phyloP scores from a whole-genome alignment of 176 grass and related monocot genomes.

The Microstegium vimineum region DNA sequence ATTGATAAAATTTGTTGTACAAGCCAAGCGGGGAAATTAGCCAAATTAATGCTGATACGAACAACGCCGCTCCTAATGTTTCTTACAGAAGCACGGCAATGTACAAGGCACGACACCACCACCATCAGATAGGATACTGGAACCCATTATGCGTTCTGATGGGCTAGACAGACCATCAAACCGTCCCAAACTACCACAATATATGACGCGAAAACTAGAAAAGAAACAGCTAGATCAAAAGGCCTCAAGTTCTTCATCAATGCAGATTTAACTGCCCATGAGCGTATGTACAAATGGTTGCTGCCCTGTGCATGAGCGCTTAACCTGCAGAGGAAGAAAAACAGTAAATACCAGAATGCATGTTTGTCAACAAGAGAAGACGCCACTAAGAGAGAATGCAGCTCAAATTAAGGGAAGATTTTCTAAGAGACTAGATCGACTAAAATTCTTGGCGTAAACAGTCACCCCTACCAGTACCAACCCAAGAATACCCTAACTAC shows the following conservation, averaged over 20 bases:
- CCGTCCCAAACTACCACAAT: constrained; percentile 3
- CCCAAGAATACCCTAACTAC: neutral
- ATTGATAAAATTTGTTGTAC: neutral
- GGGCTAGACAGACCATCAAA: neutral
- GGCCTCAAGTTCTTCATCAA: constrained; percentile 14
- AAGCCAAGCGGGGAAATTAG: constrained; percentile 13
- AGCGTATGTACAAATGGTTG: constrained; percentile 29
- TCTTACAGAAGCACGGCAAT: constrained; percentile 22
- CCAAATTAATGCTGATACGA: neutral
- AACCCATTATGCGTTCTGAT: constrained; percentile 1
- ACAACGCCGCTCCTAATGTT: constrained; percentile 16
- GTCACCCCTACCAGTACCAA: neutral
- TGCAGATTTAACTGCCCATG: neutral
- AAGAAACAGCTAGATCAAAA: constrained; percentile 7
- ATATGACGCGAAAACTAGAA: neutral
- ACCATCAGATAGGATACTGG: neutral
- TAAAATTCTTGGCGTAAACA: neutral
- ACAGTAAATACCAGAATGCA: neutral
- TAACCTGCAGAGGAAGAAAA: constrained; percentile 29
- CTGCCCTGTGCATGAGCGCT: neutral
- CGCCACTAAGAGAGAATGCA: neutral
- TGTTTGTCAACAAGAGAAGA: neutral
- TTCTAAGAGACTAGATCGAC: neutral
- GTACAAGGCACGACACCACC: constrained; percentile 26
- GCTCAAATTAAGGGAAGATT: neutral